phyloP scores from a whole-genome alignment of 2,329 filamentous ascomycete genomes.

The Plectosphaerella cucumerina region DNA sequence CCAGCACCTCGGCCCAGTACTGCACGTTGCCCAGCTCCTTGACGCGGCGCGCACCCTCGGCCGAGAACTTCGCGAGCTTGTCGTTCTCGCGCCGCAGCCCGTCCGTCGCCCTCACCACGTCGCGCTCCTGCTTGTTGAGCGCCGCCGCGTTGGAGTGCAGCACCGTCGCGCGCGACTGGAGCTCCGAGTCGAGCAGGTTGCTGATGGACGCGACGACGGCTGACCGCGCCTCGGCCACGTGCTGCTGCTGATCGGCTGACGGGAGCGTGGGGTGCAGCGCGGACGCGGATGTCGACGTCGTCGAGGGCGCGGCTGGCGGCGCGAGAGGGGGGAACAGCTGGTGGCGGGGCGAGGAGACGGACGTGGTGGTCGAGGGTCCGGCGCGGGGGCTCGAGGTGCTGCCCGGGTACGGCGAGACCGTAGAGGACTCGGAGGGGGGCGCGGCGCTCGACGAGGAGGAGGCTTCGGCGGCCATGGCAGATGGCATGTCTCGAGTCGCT shows the following conservation, averaged over 20 bases:
- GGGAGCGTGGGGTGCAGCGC: not conserved
- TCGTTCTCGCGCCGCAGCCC: constrained; percentile 60
- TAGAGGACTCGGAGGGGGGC: not conserved
- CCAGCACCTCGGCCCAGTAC: constrained; percentile 83
- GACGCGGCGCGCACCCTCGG: constrained; percentile 57
- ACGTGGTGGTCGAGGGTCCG: constrained; percentile 9
- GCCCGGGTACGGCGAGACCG: constrained; percentile 1
- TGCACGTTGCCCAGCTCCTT: constrained; percentile 80
- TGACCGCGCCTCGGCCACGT: constrained; percentile 52
- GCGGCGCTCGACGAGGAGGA: not conserved
- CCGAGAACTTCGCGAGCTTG: constrained; percentile 60
- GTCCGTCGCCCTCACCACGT: constrained; percentile 56
- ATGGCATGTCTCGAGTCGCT: too few relatives aligned
- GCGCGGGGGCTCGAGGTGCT: constrained; percentile 10
- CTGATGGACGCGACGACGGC: constrained; percentile 61
- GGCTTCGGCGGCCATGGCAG: not conserved
- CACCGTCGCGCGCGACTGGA: constrained; percentile 62
- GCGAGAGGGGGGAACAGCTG: not conserved
- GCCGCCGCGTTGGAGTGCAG: constrained; percentile 66
- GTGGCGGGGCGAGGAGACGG: constrained; percentile 7
- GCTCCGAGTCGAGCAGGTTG: constrained; percentile 64
- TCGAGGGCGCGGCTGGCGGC: not conserved
- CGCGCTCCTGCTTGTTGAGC: constrained; percentile 63
- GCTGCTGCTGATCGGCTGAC: constrained; percentile 35
- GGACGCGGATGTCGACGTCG: not conserved